Evolutionary conservation across 2,329 filamentous ascomycete species (phyloP).

Genomic region (Talaromyces pinophilus): DNA sequence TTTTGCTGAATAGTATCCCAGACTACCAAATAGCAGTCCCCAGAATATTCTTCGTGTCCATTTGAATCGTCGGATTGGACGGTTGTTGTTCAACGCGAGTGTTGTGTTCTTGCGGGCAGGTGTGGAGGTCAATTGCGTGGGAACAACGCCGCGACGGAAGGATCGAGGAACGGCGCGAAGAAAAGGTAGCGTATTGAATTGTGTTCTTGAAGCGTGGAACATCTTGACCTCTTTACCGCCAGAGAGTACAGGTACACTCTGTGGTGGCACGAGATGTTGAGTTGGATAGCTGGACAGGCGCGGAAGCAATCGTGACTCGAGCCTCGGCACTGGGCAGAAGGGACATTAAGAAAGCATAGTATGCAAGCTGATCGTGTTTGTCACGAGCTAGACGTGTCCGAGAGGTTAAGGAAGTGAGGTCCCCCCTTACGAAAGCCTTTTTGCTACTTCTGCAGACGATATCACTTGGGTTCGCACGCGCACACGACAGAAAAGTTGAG

Average conservation of each 20-base stretch:
- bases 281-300: background rate
- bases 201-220: background rate
- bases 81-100: slow-evolving; percentile 23
- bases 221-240: slow-evolving; percentile 13
- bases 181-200: background rate
- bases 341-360: background rate
- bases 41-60: slow-evolving; percentile 42
- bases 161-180: background rate
- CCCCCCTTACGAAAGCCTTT: background rate
- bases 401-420: background rate
- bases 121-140: slow-evolving; percentile 11
- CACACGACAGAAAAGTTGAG: too few relatives aligned
- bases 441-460: background rate
- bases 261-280: background rate
- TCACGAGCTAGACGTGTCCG: background rate
- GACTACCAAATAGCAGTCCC: slow-evolving; percentile 35
- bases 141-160: background rate
- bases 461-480: too few relatives aligned
- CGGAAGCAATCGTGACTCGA: background rate
- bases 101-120: slow-evolving; percentile 14
- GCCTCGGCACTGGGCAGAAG: slow-evolving; percentile 8
- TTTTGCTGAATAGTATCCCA: slow-evolving; percentile 35
- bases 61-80: slow-evolving; percentile 25
- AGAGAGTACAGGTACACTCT: background rate
- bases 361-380: too few relatives aligned